These are phyloP conservation scores for Aspergillus quadricinctus DNA, from an alignment of 2,329 filamentous ascomycete species.

Conservation along the genomic window DNA sequence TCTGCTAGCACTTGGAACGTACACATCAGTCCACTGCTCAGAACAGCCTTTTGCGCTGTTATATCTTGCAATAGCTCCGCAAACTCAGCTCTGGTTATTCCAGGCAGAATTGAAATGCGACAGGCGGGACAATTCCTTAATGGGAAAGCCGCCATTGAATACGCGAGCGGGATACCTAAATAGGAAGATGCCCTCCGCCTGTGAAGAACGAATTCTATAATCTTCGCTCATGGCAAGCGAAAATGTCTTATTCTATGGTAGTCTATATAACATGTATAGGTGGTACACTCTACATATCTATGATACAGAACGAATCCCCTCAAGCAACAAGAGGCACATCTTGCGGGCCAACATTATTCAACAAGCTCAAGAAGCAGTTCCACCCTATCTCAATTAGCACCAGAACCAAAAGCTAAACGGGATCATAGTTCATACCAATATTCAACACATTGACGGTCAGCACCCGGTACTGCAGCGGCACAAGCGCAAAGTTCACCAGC, in stretches of 20 bases:
- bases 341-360: slow-evolving; percentile 6
- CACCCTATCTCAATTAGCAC: slow-evolving; percentile 7
- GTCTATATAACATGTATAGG: neutral
- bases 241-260: neutral
- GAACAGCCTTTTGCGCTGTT: no score
- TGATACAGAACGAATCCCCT: neutral
- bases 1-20: neutral
- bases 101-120: no score
- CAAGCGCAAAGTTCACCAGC: slow-evolving; percentile 9
- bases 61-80: neutral
- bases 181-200: neutral
- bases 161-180: neutral
- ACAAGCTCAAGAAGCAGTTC: slow-evolving; percentile 16
- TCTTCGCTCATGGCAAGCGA: neutral
- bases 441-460: slow-evolving; percentile 14
- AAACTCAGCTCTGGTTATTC: neutral
- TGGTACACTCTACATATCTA: neutral
- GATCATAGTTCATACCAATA: slow-evolving; percentile 8
- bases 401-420: neutral
- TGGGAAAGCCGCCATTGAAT: neutral
- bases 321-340: neutral
- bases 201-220: no score
- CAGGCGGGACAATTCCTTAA: neutral
- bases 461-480: slow-evolving; percentile 13
- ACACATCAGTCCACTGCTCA: neutral